A percentile compares a stretch with the other conserved stretches of the same genome.
Conservation (phyloP, 106 monocot species). For the Dendrobium chrysotoxum region DNA sequence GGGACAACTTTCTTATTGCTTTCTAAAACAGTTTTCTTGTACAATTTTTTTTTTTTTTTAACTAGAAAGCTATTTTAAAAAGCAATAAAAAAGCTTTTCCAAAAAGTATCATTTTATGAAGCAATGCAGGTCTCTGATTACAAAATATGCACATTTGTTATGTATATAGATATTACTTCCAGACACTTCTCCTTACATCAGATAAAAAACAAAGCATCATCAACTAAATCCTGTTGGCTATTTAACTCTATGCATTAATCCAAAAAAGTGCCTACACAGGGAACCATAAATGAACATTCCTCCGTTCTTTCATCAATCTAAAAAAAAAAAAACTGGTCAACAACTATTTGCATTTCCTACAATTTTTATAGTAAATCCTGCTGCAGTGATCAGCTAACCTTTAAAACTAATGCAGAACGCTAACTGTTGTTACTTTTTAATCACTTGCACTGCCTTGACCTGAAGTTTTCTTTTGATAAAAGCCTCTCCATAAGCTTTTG, state of each 20-base stretch:
- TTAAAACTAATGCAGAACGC: no score
- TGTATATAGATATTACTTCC: no score
- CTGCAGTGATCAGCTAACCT: no score
- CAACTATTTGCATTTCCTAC: background rate
- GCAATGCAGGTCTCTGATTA: background rate
- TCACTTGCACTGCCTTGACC: slow-evolving; percentile 47
- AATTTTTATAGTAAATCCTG: background rate
- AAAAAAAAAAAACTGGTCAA: background rate
- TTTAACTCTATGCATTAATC: background rate
- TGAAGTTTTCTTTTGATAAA: slow-evolving; percentile 47
- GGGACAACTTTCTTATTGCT: no score
- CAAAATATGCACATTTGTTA: background rate
- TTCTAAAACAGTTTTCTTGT: no score
- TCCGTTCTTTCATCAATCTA: background rate
- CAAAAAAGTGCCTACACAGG: background rate
- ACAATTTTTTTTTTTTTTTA: no score
- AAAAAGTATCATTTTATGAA: background rate
- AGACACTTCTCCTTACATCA: no score
- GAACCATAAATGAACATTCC: background rate
- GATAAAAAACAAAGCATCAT: background rate
- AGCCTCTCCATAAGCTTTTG: slow-evolving; percentile 35
- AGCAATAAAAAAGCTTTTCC: no score
- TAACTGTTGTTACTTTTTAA: no score
- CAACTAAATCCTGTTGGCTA: background rate
- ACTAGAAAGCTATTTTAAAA: no score